Base-by-base conservation (phyloP, 1,284 basidiomycete species). In the Retiboletus flavoniger region DNA sequence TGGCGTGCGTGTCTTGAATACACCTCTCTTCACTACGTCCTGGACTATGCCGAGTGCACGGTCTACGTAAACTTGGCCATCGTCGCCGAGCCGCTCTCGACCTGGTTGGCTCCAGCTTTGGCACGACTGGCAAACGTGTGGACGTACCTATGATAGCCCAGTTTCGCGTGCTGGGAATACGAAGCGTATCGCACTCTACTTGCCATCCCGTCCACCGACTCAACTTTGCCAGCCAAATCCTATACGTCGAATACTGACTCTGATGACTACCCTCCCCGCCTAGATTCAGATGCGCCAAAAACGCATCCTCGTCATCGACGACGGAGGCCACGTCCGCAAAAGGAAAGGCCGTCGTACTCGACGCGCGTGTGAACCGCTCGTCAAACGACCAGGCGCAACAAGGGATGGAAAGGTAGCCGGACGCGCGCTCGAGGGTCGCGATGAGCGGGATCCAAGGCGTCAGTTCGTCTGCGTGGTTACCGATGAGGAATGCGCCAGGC, bases 401-500 rank as follows among this genome's bases (percentile, higher is more conserved):
- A 0, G 95, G 95, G 38, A 99, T 91, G 16, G 89, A 94, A 51
- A 98, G 74, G 70, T 91, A 94, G 0, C 91, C 93, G 0, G 84
- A 80, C 0, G 85, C 83, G 6, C 64, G 64, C 29, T 75, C 66
- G 7, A 89, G 70, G 0, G 89, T 82, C 0, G 87, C 79, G 7
- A 93, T 73, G 0, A 94, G 77, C 0, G 93, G 87, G 4, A 92
- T 72, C 92, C 92, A 95, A 0, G 92, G 93, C 43, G 95, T 96
- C 16, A 99, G 78, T 65, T 99, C 95, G 72, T 99, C 95, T 0
- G 95, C 91, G 70, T 99, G 95, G 72, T 98, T 98, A 10, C 92
- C 95, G 45, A 99, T 89, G 49, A 98, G 72, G 72, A 97, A 98
- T 1, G 78, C 73, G 0, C 79, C 83, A 0, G 54, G 44, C 10